These are phyloP conservation scores for Amphichorda felina DNA, from an alignment of 2,329 filamentous ascomycete genomes.

Conservation along the genomic window DNA sequence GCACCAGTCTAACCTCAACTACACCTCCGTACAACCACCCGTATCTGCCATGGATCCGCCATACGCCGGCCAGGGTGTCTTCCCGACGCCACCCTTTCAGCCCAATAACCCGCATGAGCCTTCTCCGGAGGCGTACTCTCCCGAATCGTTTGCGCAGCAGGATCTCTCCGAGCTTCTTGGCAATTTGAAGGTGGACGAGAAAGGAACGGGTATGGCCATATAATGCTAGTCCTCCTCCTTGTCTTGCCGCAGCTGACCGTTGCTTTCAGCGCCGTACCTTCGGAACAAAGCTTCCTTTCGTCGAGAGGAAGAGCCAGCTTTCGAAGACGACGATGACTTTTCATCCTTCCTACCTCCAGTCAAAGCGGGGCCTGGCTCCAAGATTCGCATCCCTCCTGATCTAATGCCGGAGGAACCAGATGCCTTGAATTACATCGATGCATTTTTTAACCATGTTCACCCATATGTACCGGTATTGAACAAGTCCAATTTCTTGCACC, in stretches of 20 bases:
- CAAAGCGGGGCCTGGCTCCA: constrained; percentile 56
- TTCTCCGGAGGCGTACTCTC: constrained; percentile 40
- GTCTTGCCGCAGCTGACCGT: background rate
- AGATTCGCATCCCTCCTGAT: constrained; percentile 79
- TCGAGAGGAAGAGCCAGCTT: constrained; percentile 46
- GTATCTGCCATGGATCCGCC: constrained; percentile 37
- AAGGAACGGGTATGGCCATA: constrained; percentile 59
- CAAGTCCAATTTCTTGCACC: constrained; percentile 69
- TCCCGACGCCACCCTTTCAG: constrained; percentile 37
- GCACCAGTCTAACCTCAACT: constrained; percentile 35
- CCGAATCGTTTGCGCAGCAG: constrained; percentile 54
- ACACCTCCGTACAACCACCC: constrained; percentile 34
- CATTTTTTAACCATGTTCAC: constrained; percentile 84
- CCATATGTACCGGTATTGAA: constrained; percentile 88
- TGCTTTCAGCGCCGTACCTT: constrained; percentile 66
- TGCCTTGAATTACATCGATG: constrained; percentile 72
- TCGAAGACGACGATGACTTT: constrained; percentile 63
- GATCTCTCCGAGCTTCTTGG: constrained; percentile 74
- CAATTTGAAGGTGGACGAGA: constrained; percentile 76
- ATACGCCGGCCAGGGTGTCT: constrained; percentile 36
- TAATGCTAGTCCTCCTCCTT: background rate
- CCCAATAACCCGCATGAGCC: constrained; percentile 14
- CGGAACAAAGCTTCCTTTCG: constrained; percentile 45
- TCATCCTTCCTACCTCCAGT: constrained; percentile 60
- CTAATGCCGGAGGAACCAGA: constrained; percentile 86